Evolutionary conservation across 805 yeast species (phyloP), one percentile per base, ranked within the genome.

Genomic region (Blastobotrys parvus): DNA sequence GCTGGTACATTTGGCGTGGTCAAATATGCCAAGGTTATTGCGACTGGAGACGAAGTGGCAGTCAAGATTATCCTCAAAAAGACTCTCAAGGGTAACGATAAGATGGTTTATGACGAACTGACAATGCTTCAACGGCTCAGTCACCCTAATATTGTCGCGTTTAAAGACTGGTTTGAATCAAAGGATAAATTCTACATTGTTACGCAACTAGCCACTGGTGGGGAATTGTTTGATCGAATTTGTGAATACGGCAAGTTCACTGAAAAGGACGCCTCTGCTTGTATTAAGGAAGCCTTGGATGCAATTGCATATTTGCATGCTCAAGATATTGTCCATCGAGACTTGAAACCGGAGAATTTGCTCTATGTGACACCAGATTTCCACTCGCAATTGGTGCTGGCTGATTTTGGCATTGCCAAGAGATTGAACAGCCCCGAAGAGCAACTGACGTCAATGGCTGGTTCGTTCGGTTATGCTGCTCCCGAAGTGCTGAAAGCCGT

Each of bases 1-100:
- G 97, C 97, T 0, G 97, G 98, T 3, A 77, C 94, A 0, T 92
- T 87, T 63, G 97, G 98, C 32, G 81, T 90, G 2, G 97, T 90
- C 3, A 72, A 95, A 53, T 74, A 75, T 49, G 97, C 96, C 2
- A 67, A 75, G 31, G 58, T 63, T 41, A 55, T 65, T 27, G 59
- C 63, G 7, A 73, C 75, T 1, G 63, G 65, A 34, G 87, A 86
- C 53, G 78, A 82, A 45, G 95, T 88, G 13, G 97, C 97, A 0
- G 75, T 90, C 50, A 90, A 90, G 67, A 87, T 90, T 56, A 80
- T 90, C 30, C 64, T 88, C 55, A 88, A 88, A 63, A 85, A 87
- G 57, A 85, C 90, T 13, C 70, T 90, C 52, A 77, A 80, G 57
- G 90, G 88, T 4, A 78, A 84, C 51, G 90, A 82, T 47, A 72